phyloP scores from a whole-genome alignment of 306 rosid genomes.

The Vigna mungo region DNA sequence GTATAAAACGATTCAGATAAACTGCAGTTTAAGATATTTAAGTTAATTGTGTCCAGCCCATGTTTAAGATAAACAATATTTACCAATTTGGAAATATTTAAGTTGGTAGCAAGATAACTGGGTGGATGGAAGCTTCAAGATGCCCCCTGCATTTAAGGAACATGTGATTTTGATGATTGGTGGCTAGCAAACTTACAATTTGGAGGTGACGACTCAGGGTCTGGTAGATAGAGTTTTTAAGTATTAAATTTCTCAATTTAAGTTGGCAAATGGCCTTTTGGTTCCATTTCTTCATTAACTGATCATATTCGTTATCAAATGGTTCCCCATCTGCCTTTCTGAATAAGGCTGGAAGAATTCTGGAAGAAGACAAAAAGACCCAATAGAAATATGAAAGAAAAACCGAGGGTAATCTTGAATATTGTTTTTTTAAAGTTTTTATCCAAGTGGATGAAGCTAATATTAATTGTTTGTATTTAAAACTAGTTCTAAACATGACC shows the following conservation, averaged over 20 bases:
- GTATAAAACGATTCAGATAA: too few relatives aligned
- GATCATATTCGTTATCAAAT: too few relatives aligned
- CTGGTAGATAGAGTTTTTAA: conserved; percentile 14
- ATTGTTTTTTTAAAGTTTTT: too few relatives aligned
- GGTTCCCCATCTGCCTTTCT: not conserved
- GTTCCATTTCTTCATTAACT: not conserved
- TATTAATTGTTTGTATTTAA: too few relatives aligned
- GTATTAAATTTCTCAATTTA: not conserved
- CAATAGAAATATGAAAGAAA: not conserved
- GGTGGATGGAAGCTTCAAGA: conserved; percentile 12
- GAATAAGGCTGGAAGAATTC: not conserved
- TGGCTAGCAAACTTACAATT: not conserved
- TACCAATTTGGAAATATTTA: too few relatives aligned
- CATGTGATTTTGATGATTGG: conserved; percentile 17
- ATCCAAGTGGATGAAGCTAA: too few relatives aligned
- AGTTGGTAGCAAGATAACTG: conserved; percentile 28
- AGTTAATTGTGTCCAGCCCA: too few relatives aligned
- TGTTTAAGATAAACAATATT: too few relatives aligned
- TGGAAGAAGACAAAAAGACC: not conserved
- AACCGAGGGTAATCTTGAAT: not conserved
- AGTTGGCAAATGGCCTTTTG: not conserved
- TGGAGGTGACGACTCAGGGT: conserved; percentile 3
- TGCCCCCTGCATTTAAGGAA: conserved; percentile 2
- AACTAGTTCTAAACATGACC: too few relatives aligned
- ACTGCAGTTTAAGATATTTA: too few relatives aligned